phyloP scores from a whole-genome alignment of 2,329 filamentous ascomycete genomes.

The Pseudohalonectria lignicola region DNA sequence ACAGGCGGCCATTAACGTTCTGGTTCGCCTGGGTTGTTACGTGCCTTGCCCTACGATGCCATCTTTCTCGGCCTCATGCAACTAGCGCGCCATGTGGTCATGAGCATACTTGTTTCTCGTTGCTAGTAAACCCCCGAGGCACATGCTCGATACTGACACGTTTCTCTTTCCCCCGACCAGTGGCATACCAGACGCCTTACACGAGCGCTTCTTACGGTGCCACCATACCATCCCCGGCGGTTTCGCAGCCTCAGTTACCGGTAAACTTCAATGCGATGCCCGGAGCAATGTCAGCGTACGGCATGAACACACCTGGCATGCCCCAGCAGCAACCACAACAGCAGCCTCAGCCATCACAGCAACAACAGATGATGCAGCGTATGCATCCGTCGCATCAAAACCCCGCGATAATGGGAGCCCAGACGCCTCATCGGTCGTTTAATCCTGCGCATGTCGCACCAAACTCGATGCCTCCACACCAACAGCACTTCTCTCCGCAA shows the following conservation, averaged over 20 bases:
- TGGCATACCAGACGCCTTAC: slow-evolving; percentile 49
- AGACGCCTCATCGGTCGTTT: slow-evolving; percentile 25
- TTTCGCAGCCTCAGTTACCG: slow-evolving; percentile 34
- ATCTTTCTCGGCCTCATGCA: no score
- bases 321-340: slow-evolving; percentile 32
- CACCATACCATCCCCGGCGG: slow-evolving; percentile 35
- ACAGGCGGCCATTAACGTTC: no score
- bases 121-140: no score
- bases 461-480: slow-evolving; percentile 20
- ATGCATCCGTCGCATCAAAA: slow-evolving; percentile 26
- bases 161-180: slow-evolving; percentile 26
- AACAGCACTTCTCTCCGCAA: slow-evolving; percentile 9
- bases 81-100: no score
- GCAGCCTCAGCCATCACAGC: slow-evolving; percentile 12
- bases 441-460: slow-evolving; percentile 24
- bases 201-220: slow-evolving; percentile 45
- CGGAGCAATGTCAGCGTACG: slow-evolving; percentile 40
- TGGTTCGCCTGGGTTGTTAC: no score
- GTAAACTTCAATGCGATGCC: slow-evolving; percentile 45
- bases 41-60: no score
- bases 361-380: slow-evolving; percentile 30
- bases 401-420: slow-evolving; percentile 18
- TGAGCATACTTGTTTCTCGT: no score
- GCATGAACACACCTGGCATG: slow-evolving; percentile 42
- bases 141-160: no score